Percentiles rank a stretch among this genome's conserved stretches.
phyloP scores from a whole-genome alignment of 1,284 basidiomycete genomes.

The Blastosporella zonata region DNA sequence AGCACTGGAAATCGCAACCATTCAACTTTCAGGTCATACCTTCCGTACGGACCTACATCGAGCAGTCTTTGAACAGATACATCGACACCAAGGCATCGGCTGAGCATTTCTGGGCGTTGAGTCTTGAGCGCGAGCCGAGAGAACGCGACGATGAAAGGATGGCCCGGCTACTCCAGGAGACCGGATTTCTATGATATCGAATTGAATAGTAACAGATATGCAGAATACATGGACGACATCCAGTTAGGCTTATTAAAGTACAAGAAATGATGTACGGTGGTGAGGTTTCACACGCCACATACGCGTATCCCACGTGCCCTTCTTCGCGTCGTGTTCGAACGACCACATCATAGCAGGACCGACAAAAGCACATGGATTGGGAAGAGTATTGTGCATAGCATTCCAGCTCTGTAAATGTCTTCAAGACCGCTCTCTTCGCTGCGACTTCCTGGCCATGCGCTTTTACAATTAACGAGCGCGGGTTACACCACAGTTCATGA shows the following conservation, averaged over 20 bases:
- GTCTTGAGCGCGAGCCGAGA: constrained; percentile 84
- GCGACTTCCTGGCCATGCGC: constrained; percentile 33
- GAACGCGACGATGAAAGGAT: constrained; percentile 94
- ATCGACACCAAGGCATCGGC: constrained; percentile 57
- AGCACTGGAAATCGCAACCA: constrained; percentile 89
- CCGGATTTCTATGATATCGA: constrained; percentile 63
- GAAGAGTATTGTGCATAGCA: no score
- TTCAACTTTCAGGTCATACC: constrained; percentile 82
- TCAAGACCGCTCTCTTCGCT: constrained; percentile 41
- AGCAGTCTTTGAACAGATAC: constrained; percentile 70
- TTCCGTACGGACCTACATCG: constrained; percentile 72
- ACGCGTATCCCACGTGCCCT: constrained; percentile 9
- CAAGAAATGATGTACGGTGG: neutral
- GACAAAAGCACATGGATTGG: neutral
- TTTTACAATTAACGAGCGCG: constrained; percentile 42
- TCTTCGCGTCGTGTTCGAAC: neutral
- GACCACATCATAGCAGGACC: neutral
- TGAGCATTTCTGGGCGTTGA: constrained; percentile 82
- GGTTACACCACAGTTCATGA: constrained; percentile 54
- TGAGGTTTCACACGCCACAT: constrained; percentile 14
- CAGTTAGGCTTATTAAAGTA: neutral
- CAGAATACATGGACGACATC: no score
- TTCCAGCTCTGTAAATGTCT: constrained; percentile 31
- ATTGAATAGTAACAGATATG: no score
- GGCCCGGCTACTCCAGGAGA: constrained; percentile 83